Percentiles rank a stretch among this genome's conserved stretches.
Conservation (phyloP, 2,329 filamentous ascomycete species). For the Talaromyces sp. region DNA sequence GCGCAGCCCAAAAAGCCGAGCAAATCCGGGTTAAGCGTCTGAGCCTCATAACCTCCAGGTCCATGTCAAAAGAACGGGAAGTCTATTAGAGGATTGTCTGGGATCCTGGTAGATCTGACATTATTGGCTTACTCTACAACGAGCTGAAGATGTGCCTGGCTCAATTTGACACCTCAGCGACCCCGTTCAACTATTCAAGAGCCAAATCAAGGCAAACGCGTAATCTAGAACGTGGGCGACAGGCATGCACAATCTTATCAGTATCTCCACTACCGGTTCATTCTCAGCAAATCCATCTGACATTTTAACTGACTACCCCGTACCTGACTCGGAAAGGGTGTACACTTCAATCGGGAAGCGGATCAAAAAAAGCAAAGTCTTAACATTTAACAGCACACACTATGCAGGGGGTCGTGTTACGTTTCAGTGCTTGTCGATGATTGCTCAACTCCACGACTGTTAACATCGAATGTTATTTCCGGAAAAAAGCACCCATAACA, state of each 20-base stretch:
- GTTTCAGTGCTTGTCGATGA: neutral
- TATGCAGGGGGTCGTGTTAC: slow-evolving; percentile 8
- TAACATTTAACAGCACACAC: neutral
- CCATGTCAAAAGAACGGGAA: neutral
- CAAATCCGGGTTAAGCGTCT: neutral
- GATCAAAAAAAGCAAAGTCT: neutral
- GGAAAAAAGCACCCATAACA: neutral
- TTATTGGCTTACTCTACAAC: neutral
- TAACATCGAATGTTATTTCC: slow-evolving; percentile 1
- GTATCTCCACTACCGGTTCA: neutral
- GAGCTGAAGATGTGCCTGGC: neutral
- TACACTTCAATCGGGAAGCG: neutral
- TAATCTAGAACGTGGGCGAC: neutral
- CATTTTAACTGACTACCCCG: neutral
- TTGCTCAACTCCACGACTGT: neutral
- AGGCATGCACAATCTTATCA: neutral
- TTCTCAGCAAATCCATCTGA: neutral
- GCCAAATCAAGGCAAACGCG: neutral
- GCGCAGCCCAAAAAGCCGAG: neutral
- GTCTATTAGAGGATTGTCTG: neutral
- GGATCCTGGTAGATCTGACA: neutral
- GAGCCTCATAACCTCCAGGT: neutral
- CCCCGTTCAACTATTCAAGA: neutral
- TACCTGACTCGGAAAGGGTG: neutral
- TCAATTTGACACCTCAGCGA: no score